These are phyloP conservation scores for Cavenderia fasciculata DNA, from an alignment of 78 protist species.

Conservation along the genomic window DNA sequence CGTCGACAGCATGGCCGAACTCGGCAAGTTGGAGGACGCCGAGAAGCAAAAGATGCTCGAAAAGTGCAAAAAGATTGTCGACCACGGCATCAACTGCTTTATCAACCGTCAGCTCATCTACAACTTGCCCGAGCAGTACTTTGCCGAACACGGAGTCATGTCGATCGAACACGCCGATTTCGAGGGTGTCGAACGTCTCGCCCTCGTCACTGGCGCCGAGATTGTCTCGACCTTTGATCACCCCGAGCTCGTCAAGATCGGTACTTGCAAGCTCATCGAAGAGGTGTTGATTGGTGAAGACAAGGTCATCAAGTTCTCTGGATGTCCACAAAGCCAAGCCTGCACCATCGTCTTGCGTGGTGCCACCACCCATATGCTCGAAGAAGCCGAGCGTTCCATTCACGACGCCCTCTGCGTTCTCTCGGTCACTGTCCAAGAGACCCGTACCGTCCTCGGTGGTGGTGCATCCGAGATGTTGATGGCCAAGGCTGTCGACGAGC, in stretches of 20 bases:
- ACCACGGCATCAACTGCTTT: conserved; percentile 94
- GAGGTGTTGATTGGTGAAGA: conserved; percentile 99
- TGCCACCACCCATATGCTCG: conserved; percentile 95
- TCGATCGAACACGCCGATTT: conserved; percentile 99
- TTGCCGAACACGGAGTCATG: conserved; percentile 93
- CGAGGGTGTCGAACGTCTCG: conserved; percentile 97
- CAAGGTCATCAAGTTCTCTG: conserved; percentile 92
- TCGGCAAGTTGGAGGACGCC: conserved; percentile 97
- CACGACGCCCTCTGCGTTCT: conserved; percentile 99
- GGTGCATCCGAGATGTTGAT: conserved; percentile 97
- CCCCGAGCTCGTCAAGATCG: conserved; percentile 93
- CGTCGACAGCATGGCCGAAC: conserved; percentile 83
- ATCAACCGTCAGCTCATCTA: conserved; percentile 99
- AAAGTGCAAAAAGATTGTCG: conserved; percentile 92
- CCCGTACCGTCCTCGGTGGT: conserved; percentile 96
- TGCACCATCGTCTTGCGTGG: conserved; percentile 99
- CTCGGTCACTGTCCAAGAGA: conserved; percentile 89
- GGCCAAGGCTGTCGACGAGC: conserved; percentile 96
- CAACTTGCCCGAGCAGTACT: conserved; percentile 98
- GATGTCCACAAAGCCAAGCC: conserved; percentile 93
- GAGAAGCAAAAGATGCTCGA: conserved; percentile 94
- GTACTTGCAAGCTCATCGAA: conserved; percentile 94
- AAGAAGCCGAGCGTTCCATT: conserved; percentile 99
- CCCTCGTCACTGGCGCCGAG: conserved; percentile 93
- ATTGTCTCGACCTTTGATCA: conserved; percentile 98